phyloP scores from a whole-genome alignment of 2,329 filamentous ascomycete genomes.

The Nakataea oryzae region DNA sequence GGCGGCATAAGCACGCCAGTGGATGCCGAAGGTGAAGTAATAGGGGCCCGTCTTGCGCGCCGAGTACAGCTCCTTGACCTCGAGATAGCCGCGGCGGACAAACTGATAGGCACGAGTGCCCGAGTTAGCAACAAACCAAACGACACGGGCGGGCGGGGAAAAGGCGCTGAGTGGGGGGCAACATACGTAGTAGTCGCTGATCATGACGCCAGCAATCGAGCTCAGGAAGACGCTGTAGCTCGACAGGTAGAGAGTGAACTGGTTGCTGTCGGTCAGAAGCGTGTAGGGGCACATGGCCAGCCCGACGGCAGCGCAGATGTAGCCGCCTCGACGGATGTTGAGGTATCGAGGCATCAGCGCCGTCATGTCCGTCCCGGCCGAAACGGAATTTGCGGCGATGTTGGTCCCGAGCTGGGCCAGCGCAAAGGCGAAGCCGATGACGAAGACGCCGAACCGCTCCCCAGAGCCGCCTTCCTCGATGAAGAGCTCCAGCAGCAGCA shows the following conservation, averaged over 20 bases:
- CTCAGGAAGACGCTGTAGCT: slow-evolving; percentile 92
- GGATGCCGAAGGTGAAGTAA: slow-evolving; percentile 61
- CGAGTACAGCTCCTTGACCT: slow-evolving; percentile 70
- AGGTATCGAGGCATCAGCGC: slow-evolving; percentile 70
- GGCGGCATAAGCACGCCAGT: slow-evolving; percentile 75
- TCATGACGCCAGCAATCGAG: slow-evolving; percentile 84
- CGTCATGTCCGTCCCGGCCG: slow-evolving; percentile 73
- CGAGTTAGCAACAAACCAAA: background rate
- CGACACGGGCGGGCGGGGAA: too few species aligned
- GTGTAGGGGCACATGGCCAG: slow-evolving; percentile 84
- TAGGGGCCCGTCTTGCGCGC: slow-evolving; percentile 58
- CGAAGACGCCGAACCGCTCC: slow-evolving; percentile 65
- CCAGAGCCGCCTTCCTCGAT: slow-evolving; percentile 57
- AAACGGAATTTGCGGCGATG: slow-evolving; percentile 78
- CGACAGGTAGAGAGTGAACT: slow-evolving; percentile 85
- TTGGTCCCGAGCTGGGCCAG: slow-evolving; percentile 80
- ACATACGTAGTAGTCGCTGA: slow-evolving; percentile 67
- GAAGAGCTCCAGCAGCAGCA: slow-evolving; percentile 56
- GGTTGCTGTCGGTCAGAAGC: slow-evolving; percentile 62
- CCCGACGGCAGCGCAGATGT: slow-evolving; percentile 70
- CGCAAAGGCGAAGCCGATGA: slow-evolving; percentile 60
- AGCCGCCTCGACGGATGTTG: slow-evolving; percentile 79
- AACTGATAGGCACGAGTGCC: slow-evolving; percentile 16
- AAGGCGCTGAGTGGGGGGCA: background rate
- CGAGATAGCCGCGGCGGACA: slow-evolving; percentile 72